Evolutionary conservation across 2,329 filamentous ascomycete genomes (phyloP), one percentile per base, ranked within the genome.

Genomic region (Aspergillus sp.): DNA sequence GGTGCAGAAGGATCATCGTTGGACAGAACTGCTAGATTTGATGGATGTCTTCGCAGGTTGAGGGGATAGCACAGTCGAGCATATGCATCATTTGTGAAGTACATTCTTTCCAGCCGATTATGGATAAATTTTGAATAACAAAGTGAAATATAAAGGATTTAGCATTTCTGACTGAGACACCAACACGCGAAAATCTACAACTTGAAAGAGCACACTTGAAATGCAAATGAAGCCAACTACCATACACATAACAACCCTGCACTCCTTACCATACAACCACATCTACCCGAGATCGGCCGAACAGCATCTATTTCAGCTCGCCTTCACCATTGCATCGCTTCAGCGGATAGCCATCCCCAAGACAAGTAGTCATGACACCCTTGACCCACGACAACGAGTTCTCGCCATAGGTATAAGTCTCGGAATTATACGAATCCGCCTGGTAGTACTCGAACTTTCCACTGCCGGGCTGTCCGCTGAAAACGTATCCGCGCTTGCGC

Each of bases 1-100:
- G 49, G 61, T 77, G 1, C 68, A 72, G 26, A 63, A 69, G 9
- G 78, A 79, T 60, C n/a, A 54, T 4, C 65, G 75, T 20, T 79
- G 77, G 75, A 26, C 62, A 2, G 56, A 59, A 10, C 18, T 69
- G 22, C 53, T 68, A 6, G 59, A 58, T n/a, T 52, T 65, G 32
- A 62, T 63, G 16, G 59, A 60, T n/a, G 56, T 65, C 1, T 68
- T 67, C 51, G 49, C 54, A 18, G 61, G 54, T 20, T 61, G 32
- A 36, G 6, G 26, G 26, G 9, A 9, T 29, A 2, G 26, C 26
- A 29, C 1, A 2, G 26, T 9, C 26, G 26, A 2, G 2, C 26
- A 9, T 29, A 29, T 9, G 26, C 7, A 29, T 7, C 4, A 6
- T 7, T 2, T 29, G 1, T 29, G 7, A 2, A 26, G 7, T 26